A percentile compares a stretch with the other conserved stretches of the same genome.
Evolutionary conservation across 768 basidiomycete species (phyloP).

Genomic region (Gymnopilus junonius): DNA sequence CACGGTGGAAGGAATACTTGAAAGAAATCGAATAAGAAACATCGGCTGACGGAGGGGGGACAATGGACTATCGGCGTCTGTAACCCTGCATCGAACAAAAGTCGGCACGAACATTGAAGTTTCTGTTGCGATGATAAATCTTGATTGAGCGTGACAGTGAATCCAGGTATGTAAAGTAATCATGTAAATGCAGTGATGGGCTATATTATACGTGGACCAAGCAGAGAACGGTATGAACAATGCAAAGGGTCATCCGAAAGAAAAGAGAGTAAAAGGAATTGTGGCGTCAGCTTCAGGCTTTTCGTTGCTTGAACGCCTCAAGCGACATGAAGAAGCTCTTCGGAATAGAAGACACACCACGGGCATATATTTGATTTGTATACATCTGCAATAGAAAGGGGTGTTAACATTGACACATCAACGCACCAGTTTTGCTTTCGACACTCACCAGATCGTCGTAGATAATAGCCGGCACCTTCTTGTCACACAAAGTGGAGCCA

Average conservation of each 20-base stretch:
- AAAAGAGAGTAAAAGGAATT: neutral
- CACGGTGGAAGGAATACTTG: too few species aligned
- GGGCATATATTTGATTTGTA: constrained; percentile 86
- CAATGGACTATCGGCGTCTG: too few species aligned
- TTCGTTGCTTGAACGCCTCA: constrained; percentile 25
- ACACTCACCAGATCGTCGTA: constrained; percentile 88
- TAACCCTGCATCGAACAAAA: too few species aligned
- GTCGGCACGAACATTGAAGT: too few species aligned
- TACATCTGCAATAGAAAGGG: constrained; percentile 52
- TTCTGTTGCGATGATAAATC: too few species aligned
- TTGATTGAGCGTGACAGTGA: too few species aligned
- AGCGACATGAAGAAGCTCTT: constrained; percentile 46
- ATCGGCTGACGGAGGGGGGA: too few species aligned
- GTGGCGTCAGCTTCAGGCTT: constrained; percentile 15
- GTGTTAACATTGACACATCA: neutral
- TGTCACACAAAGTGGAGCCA: constrained; percentile 78
- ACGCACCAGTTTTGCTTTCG: neutral
- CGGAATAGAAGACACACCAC: constrained; percentile 86
- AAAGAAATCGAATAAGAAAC: too few species aligned
- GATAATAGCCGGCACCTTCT: constrained; percentile 84
- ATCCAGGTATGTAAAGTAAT: neutral
- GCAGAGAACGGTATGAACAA: neutral
- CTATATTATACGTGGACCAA: neutral
- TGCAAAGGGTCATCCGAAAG: neutral
- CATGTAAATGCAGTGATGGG: neutral